Evolutionary conservation across 208 protist species (phyloP).

Genomic region (Entamoeba invadens): DNA sequence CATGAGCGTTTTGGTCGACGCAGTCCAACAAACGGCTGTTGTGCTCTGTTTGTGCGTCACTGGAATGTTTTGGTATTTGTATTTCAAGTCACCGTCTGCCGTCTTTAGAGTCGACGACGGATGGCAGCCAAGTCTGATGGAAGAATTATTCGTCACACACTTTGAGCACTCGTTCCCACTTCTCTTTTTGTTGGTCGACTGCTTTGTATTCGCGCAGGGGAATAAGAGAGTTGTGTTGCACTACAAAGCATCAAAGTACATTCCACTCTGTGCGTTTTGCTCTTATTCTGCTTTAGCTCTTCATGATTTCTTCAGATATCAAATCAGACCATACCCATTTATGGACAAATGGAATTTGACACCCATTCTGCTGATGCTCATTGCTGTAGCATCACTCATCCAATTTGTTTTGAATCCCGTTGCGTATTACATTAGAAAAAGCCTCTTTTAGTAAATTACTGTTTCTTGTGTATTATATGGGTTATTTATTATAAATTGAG

Average conservation of each 20-base stretch:
- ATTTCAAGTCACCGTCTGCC: not conserved
- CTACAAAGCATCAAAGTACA: not conserved
- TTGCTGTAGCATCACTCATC: not conserved
- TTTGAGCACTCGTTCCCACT: not conserved
- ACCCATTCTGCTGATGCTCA: not conserved
- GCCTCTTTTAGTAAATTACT: too few species aligned
- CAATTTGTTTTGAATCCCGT: not conserved
- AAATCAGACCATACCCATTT: not conserved
- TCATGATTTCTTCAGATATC: not conserved
- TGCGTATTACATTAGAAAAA: not conserved
- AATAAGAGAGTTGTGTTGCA: not conserved
- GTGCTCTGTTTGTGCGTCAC: not conserved
- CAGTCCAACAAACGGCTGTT: not conserved
- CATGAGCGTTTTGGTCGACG: not conserved
- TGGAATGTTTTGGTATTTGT: not conserved
- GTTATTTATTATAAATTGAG: too few species aligned
- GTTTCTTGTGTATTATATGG: too few species aligned
- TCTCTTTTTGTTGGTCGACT: not conserved
- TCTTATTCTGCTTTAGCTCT: not conserved
- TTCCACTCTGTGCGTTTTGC: not conserved
- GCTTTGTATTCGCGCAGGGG: not conserved
- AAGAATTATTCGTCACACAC: not conserved
- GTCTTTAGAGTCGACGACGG: not conserved
- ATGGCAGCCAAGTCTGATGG: not conserved
- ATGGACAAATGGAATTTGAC: not conserved